A percentile compares a stretch with the other conserved stretches of the same genome.
phyloP scores from a whole-genome alignment of 1,284 basidiomycete species.

The Naganishia sp. region DNA sequence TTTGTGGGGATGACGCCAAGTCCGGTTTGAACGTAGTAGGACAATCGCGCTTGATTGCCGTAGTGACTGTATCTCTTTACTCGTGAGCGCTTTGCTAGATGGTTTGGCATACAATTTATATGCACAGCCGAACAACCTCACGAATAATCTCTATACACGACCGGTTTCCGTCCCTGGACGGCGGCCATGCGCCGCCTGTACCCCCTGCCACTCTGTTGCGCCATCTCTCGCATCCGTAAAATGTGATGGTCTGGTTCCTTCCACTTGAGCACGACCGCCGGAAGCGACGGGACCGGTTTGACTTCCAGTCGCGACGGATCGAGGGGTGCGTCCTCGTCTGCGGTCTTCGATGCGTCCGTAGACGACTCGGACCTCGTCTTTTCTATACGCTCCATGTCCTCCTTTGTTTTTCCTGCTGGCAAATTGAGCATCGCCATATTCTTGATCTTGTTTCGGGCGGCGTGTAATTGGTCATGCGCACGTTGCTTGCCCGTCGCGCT shows the following conservation, averaged over 20 bases:
- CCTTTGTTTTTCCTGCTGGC: conserved; percentile 46
- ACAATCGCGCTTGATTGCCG: too few species aligned
- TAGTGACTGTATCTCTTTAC: too few species aligned
- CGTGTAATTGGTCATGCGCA: conserved; percentile 33
- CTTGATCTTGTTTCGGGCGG: conserved; percentile 34
- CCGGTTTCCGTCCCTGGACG: conserved; percentile 19
- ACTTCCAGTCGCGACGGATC: conserved; percentile 15
- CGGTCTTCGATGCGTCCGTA: not conserved
- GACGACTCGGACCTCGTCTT: not conserved
- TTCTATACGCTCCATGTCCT: conserved; percentile 6
- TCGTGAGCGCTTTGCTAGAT: not conserved
- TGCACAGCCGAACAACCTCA: not conserved
- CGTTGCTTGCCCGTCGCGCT: conserved; percentile 29
- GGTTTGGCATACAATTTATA: conserved; percentile 1
- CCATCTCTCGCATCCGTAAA: conserved; percentile 37
- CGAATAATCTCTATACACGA: conserved; percentile 25
- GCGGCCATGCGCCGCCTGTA: conserved; percentile 39
- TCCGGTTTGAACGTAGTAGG: too few species aligned
- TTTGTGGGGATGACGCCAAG: too few species aligned
- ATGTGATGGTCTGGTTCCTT: conserved; percentile 39
- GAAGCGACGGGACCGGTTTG: conserved; percentile 14
- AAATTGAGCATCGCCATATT: conserved; percentile 43
- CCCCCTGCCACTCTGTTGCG: conserved; percentile 40
- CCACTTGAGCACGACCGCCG: conserved; percentile 38
- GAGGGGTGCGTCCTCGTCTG: conserved; percentile 1